Evolutionary conservation across 805 yeast genomes (phyloP).

Genomic region (Pichia sporocuriosa): DNA sequence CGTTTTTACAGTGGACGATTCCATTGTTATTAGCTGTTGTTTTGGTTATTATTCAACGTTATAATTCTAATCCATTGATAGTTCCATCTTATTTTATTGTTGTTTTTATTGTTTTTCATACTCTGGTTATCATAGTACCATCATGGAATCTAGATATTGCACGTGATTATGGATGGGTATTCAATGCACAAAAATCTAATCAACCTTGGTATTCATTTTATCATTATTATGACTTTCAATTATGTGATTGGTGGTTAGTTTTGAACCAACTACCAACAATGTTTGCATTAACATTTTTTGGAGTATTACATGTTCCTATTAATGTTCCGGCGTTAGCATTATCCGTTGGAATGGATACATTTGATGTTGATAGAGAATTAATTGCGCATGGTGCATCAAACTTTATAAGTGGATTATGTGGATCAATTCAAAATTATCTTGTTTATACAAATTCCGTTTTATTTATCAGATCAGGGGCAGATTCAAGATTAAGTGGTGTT

Average conservation of each 20-base stretch:
- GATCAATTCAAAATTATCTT: constrained; percentile 89
- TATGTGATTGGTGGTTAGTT: constrained; percentile 72
- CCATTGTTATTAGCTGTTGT: constrained; percentile 61
- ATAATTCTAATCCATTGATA: constrained; percentile 54
- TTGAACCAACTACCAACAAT: constrained; percentile 76
- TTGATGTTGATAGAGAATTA: constrained; percentile 87
- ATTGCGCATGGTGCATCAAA: constrained; percentile 94
- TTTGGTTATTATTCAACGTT: constrained; percentile 56
- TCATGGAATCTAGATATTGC: constrained; percentile 53
- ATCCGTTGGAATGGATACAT: constrained; percentile 74
- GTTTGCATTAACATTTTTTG: constrained; percentile 93
- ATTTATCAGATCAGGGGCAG: constrained; percentile 93
- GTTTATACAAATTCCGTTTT: constrained; percentile 92
- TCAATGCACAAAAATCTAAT: constrained; percentile 52
- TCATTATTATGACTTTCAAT: constrained; percentile 55
- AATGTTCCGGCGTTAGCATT: constrained; percentile 97
- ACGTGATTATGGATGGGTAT: constrained; percentile 80
- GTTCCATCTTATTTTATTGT: constrained; percentile 76
- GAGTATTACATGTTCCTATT: constrained; percentile 93
- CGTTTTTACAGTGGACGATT: constrained; percentile 58
- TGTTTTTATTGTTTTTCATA: constrained; percentile 65
- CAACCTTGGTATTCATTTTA: constrained; percentile 93
- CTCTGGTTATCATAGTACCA: constrained; percentile 59
- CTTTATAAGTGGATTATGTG: constrained; percentile 71
- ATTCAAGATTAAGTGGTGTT: constrained; percentile 82